Conservation (phyloP, 228 moss, liverwort and hornwort genomes). For the Sphagnum fallax region DNA sequence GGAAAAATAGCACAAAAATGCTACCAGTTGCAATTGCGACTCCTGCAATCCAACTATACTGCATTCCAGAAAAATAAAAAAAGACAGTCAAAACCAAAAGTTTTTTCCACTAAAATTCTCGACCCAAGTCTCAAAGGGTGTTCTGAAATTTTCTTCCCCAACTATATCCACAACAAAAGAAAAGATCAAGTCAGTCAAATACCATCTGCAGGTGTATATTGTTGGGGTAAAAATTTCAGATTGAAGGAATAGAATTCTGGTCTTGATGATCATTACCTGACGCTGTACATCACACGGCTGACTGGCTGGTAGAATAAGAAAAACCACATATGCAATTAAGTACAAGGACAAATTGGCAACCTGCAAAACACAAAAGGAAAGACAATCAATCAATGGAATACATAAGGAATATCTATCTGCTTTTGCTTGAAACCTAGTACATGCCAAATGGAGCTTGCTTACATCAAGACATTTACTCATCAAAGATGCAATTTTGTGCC, state of each 20-base stretch:
- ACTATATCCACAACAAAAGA: neutral
- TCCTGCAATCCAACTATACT: conserved; percentile 69
- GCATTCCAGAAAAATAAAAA: neutral
- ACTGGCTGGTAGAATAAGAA: conserved; percentile 67
- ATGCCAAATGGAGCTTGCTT: neutral
- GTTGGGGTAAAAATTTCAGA: too few relatives aligned
- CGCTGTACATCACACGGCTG: conserved; percentile 56
- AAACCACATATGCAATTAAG: conserved; percentile 73
- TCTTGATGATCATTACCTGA: conserved; percentile 37
- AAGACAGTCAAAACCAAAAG: neutral
- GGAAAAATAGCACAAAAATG: conserved; percentile 75
- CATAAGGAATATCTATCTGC: neutral
- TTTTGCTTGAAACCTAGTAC: neutral
- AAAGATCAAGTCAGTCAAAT: neutral
- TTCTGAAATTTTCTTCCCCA: too few relatives aligned
- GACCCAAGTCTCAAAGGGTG: too few relatives aligned
- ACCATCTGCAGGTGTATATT: too few relatives aligned
- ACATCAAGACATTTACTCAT: neutral
- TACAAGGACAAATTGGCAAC: conserved; percentile 83
- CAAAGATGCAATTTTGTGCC: too few relatives aligned
- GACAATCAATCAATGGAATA: neutral
- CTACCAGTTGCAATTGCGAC: conserved; percentile 59
- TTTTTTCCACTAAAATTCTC: too few relatives aligned
- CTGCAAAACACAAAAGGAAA: conserved; percentile 29
- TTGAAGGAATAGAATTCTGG: too few relatives aligned